Conservation (phyloP, 805 yeast genomes). For the Wickerhamiella cacticola region DNA sequence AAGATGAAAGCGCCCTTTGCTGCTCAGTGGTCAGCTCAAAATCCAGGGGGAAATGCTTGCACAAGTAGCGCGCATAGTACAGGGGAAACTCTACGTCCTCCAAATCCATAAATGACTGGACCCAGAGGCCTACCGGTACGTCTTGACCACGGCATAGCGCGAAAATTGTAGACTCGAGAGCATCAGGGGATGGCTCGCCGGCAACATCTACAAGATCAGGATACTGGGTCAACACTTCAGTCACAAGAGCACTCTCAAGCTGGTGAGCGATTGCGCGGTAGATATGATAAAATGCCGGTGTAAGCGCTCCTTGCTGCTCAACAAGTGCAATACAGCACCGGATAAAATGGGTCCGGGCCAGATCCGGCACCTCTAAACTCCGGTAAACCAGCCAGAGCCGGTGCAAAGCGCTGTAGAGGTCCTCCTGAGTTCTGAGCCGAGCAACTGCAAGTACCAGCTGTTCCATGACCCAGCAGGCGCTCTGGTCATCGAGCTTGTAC, state of each 20-base stretch:
- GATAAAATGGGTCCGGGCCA: neutral
- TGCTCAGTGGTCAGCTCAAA: neutral
- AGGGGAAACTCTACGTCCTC: conserved; percentile 4
- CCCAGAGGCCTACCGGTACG: neutral
- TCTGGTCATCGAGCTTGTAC: neutral
- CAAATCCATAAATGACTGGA: neutral
- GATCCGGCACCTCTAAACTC: neutral
- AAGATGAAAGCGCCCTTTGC: neutral
- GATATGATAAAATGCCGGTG: neutral
- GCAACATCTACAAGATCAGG: neutral
- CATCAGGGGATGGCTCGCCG: neutral
- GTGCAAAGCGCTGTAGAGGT: neutral
- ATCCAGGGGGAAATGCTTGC: neutral
- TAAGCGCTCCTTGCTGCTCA: neutral
- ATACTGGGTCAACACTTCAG: conserved; percentile 4
- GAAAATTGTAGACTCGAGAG: neutral
- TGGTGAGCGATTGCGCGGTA: neutral
- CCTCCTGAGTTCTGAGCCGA: neutral
- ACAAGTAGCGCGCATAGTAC: neutral
- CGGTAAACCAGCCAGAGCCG: conserved; percentile 1
- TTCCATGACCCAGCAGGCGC: conserved; percentile 10
- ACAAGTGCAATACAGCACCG: conserved; percentile 5
- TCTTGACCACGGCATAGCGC: neutral
- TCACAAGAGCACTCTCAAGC: neutral
- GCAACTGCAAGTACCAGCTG: neutral